A percentile compares a stretch with the other conserved stretches of the same genome.
These are phyloP conservation scores for Apiospora saccharicola DNA, from an alignment of 2,329 filamentous ascomycete species.

Conservation along the genomic window DNA sequence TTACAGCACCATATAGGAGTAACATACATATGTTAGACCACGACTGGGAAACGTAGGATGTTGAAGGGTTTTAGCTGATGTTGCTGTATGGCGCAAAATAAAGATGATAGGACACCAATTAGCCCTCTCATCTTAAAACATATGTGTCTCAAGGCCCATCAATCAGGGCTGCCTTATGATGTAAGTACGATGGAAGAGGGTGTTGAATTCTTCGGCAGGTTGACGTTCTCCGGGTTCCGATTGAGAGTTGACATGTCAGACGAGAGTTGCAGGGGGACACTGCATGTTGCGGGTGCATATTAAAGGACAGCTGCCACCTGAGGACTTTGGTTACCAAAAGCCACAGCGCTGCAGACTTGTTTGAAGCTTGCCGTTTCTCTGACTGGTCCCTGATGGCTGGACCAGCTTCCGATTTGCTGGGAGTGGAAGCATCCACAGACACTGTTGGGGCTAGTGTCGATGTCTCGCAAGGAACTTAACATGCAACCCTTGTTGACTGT, in stretches of 20 bases:
- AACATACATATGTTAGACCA: too few relatives aligned
- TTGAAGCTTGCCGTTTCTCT: slow-evolving; percentile 17
- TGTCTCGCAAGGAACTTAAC: not conserved
- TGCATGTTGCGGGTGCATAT: not conserved
- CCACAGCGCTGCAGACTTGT: not conserved
- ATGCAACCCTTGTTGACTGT: not conserved
- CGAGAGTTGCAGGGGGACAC: not conserved
- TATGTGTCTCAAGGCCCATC: not conserved
- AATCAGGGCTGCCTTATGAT: too few relatives aligned
- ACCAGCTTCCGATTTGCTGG: slow-evolving; percentile 18
- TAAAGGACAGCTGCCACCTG: not conserved
- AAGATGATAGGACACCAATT: not conserved
- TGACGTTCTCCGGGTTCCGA: not conserved
- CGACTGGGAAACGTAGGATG: not conserved
- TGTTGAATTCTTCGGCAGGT: not conserved
- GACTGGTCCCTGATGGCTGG: slow-evolving; percentile 21
- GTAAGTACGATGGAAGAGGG: too few relatives aligned
- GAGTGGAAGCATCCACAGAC: not conserved
- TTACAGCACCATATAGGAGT: not conserved
- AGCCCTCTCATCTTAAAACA: not conserved
- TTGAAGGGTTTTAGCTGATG: not conserved
- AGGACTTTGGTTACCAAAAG: not conserved
- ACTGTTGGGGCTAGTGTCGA: not conserved
- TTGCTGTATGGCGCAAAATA: too few relatives aligned
- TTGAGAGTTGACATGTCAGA: not conserved